phyloP scores from a whole-genome alignment of 176 grass and related monocot species.

The Musa acuminata region DNA sequence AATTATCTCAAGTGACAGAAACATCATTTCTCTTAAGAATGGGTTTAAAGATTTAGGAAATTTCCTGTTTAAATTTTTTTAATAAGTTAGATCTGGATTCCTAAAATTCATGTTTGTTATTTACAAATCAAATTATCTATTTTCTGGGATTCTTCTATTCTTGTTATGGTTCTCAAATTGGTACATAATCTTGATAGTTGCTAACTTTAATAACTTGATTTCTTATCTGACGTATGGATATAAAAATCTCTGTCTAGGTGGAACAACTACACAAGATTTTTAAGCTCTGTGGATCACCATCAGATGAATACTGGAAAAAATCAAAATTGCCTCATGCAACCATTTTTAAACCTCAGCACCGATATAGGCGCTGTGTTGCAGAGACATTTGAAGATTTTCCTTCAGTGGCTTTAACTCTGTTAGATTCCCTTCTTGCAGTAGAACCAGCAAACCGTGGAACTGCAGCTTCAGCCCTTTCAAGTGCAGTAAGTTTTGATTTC shows the following conservation, averaged over 20 bases:
- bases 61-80: too few relatives aligned
- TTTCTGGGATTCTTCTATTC: too few relatives aligned
- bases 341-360: background rate
- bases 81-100: too few relatives aligned
- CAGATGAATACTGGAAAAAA: background rate
- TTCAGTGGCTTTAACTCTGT: slow-evolving; percentile 33
- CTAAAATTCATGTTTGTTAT: too few relatives aligned
- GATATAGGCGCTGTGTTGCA: background rate
- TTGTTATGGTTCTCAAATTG: too few relatives aligned
- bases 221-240: background rate
- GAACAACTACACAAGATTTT: background rate
- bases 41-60: too few relatives aligned
- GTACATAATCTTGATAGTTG: background rate
- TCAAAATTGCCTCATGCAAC: background rate
- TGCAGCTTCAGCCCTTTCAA: slow-evolving; percentile 59
- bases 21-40: too few relatives aligned
- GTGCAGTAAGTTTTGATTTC: slow-evolving; percentile 41
- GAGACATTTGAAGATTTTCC: background rate
- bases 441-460: slow-evolving; percentile 65
- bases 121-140: too few relatives aligned
- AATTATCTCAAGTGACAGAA: too few relatives aligned
- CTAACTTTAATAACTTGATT: slow-evolving; percentile 1
- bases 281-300: slow-evolving; percentile 45
- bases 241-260: background rate
- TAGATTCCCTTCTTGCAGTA: slow-evolving; percentile 71